These are phyloP conservation scores for Vaccinium macrocarpon DNA, from an alignment of 148 eudicot genomes.

Conservation along the genomic window DNA sequence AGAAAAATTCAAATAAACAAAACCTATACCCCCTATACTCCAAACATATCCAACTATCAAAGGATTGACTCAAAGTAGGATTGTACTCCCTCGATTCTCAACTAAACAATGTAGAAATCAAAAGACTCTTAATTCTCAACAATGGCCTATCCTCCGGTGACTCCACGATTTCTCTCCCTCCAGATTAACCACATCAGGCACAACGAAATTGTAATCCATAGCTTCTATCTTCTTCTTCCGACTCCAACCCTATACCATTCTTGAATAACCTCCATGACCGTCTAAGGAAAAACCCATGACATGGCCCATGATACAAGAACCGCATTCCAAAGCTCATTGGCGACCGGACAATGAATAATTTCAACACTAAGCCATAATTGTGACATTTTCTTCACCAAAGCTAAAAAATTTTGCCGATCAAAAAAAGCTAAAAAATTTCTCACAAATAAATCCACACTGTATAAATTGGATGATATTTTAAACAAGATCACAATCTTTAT, in stretches of 20 bases:
- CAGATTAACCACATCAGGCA: not conserved
- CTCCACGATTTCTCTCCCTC: not conserved
- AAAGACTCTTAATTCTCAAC: not conserved
- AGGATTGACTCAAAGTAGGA: not conserved
- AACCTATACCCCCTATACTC: not conserved
- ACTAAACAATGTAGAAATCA: not conserved
- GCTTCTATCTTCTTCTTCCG: not conserved
- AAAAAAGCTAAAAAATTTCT: not conserved
- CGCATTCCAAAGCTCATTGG: not conserved
- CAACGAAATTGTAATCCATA: not conserved
- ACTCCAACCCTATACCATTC: not conserved
- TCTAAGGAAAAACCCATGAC: not conserved
- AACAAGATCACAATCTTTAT: slow-evolving; percentile 2
- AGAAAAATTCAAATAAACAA: too few relatives aligned
- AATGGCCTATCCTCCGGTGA: not conserved
- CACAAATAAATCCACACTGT: not conserved
- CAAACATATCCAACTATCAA: not conserved
- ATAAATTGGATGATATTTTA: not conserved
- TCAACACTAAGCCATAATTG: not conserved
- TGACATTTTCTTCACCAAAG: not conserved
- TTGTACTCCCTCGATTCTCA: not conserved
- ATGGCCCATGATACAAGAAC: not conserved
- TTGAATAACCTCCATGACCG: not conserved
- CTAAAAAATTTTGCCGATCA: not conserved
- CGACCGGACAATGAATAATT: not conserved